Conservation (phyloP, 768 basidiomycete species). For the Cytidiella melzeri region DNA sequence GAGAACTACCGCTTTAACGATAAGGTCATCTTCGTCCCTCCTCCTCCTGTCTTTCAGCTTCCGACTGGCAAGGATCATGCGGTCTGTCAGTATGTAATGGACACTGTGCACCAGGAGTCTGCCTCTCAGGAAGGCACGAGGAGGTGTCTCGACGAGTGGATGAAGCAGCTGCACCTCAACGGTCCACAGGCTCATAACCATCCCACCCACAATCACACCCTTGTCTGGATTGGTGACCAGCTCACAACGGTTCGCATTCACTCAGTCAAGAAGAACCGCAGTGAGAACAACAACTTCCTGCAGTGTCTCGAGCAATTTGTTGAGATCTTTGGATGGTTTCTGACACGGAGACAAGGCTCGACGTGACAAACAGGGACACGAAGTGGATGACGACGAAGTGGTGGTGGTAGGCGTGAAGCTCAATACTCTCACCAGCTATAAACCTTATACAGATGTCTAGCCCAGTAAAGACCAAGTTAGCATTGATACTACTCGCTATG, state of each 20-base stretch:
- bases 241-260: conserved; percentile 33
- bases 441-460: too few relatives aligned
- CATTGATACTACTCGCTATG: too few relatives aligned
- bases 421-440: too few relatives aligned
- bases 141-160: background rate
- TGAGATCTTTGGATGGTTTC: conserved; percentile 35
- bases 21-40: conserved; percentile 1
- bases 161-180: background rate
- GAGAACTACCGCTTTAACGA: conserved; percentile 8
- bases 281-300: conserved; percentile 33
- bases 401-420: too few relatives aligned
- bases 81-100: conserved; percentile 2
- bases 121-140: conserved; percentile 11
- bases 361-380: too few relatives aligned
- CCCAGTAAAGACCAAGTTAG: too few relatives aligned
- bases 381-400: too few relatives aligned
- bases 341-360: too few relatives aligned
- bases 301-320: conserved; percentile 33
- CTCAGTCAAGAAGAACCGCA: conserved; percentile 29
- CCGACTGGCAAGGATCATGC: conserved; percentile 7
- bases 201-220: conserved; percentile 13
- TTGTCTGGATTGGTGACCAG: conserved; percentile 33
- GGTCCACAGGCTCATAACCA: background rate
- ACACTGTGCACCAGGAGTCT: conserved; percentile 7
- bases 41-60: conserved; percentile 8